Evolutionary conservation across 179 eudicot species (phyloP).

Genomic region (Nepenthes alata): DNA sequence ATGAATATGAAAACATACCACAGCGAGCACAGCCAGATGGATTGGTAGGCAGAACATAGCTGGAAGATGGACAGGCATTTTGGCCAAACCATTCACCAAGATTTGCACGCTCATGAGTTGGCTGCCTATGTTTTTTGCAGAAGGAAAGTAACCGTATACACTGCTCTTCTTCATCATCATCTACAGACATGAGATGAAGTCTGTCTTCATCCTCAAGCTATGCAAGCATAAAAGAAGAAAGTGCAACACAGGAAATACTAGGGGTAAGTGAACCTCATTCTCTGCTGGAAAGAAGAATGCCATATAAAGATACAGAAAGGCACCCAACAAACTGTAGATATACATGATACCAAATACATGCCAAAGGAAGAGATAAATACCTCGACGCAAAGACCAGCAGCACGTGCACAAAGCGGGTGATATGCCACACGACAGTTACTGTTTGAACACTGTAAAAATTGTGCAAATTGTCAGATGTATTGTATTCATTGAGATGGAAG

Average conservation of each 20-base stretch:
- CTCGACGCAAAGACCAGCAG: conserved; percentile 87
- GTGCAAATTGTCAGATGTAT: neutral
- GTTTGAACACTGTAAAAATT: conserved; percentile 71
- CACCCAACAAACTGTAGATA: neutral
- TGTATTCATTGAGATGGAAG: too few species aligned
- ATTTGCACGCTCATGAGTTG: conserved; percentile 32
- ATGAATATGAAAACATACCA: conserved; percentile 33
- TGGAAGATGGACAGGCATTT: conserved; percentile 22
- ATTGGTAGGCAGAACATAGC: conserved; percentile 52
- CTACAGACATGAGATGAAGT: conserved; percentile 56
- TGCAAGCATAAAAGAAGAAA: conserved; percentile 9
- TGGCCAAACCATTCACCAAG: conserved; percentile 32
- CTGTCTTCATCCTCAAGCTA: conserved; percentile 87
- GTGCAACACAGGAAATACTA: conserved; percentile 1
- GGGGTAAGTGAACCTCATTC: conserved; percentile 1
- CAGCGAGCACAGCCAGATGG: conserved; percentile 95
- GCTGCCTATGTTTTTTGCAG: conserved; percentile 73
- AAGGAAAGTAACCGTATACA: conserved; percentile 82
- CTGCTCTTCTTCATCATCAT: conserved; percentile 88
- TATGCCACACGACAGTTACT: conserved; percentile 72
- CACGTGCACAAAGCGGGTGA: conserved; percentile 99
- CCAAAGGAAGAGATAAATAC: conserved; percentile 24
- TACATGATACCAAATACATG: neutral
- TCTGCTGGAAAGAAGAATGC: neutral
- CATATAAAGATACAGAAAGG: neutral